Conservation (phyloP, 2,329 filamentous ascomycete species). For the Aspergillus fischeri region DNA sequence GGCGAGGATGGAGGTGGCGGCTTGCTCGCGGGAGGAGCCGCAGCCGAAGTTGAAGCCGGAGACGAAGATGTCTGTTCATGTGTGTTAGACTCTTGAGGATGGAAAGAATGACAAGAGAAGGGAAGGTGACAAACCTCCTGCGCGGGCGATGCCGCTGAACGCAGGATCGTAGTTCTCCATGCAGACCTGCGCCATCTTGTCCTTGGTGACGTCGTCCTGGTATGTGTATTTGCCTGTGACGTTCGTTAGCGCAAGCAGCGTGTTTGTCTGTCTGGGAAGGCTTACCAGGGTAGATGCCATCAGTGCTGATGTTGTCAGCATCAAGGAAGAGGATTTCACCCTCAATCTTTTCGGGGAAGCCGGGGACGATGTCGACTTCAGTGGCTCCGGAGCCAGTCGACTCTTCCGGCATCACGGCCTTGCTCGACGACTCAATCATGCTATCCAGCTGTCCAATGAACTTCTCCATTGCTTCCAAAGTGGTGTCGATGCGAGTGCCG, state of each 20-base stretch:
- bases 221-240: conserved; percentile 73
- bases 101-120: not conserved
- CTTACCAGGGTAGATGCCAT: conserved; percentile 75
- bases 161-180: conserved; percentile 89
- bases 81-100: not conserved
- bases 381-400: not conserved
- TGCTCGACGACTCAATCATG: conserved; percentile 42
- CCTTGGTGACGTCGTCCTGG: conserved; percentile 71
- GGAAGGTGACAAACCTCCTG: conserved; percentile 40
- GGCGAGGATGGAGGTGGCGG: conserved; percentile 80
- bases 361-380: conserved; percentile 44
- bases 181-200: conserved; percentile 81
- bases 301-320: conserved; percentile 83
- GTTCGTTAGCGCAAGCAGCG: not conserved
- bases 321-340: conserved; percentile 90
- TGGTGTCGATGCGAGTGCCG: conserved; percentile 61
- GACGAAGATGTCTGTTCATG: conserved; percentile 67
- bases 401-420: not conserved
- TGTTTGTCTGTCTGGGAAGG: not conserved
- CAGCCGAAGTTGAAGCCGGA: conserved; percentile 86
- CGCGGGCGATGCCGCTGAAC: conserved; percentile 59
- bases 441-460: conserved; percentile 65
- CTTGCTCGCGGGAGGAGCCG: conserved; percentile 77
- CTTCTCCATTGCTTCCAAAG: conserved; percentile 68
- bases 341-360: conserved; percentile 76